Evolutionary conservation across 2,329 filamentous ascomycete species (phyloP).

Genomic region (Ophiocordyceps camponoti-rufipedis): DNA sequence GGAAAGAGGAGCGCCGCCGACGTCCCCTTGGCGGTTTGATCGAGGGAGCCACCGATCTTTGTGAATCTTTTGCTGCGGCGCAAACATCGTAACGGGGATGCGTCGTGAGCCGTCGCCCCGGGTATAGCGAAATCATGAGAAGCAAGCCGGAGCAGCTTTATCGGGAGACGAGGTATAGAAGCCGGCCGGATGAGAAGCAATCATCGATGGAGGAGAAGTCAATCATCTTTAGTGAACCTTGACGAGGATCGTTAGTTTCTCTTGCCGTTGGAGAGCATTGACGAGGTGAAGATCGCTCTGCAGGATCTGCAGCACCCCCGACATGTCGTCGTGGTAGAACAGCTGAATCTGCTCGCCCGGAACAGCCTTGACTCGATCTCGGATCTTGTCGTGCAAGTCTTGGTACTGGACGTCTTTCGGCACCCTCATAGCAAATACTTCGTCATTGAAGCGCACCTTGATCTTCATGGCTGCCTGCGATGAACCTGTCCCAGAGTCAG

Average conservation of each 20-base stretch:
- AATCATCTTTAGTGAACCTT: constrained; percentile 24
- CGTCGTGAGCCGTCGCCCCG: not conserved
- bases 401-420: constrained; percentile 61
- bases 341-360: constrained; percentile 54
- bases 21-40: not conserved
- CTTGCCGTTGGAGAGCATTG: constrained; percentile 62
- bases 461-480: constrained; percentile 55
- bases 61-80: not conserved
- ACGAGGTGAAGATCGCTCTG: constrained; percentile 68
- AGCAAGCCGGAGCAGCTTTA: not conserved
- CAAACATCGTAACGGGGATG: not conserved
- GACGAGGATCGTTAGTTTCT: constrained; percentile 68
- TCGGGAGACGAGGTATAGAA: not conserved
- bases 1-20: not conserved
- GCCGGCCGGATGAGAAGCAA: not conserved
- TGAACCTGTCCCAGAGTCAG: not conserved
- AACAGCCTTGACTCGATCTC: constrained; percentile 62
- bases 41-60: not conserved
- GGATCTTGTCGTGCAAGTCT: constrained; percentile 68
- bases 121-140: not conserved
- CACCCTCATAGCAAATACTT: constrained; percentile 81
- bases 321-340: constrained; percentile 72
- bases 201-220: not conserved
- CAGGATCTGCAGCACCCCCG: constrained; percentile 55
- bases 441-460: constrained; percentile 85